Evolutionary conservation across 2,329 filamentous ascomycete species (phyloP).

Genomic region (Daldinia sp.): DNA sequence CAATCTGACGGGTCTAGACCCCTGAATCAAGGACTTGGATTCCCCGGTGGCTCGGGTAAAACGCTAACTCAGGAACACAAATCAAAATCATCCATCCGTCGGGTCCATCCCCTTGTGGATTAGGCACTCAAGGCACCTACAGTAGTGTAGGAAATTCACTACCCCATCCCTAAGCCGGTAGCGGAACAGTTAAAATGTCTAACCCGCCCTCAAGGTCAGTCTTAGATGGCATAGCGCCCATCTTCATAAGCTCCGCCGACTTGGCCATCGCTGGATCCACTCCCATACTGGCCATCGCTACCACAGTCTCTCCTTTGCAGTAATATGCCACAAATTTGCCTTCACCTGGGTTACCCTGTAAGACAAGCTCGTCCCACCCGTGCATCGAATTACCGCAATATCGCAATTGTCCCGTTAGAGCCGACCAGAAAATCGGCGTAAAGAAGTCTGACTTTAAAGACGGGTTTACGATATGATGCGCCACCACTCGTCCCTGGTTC

Average conservation of each 20-base stretch:
- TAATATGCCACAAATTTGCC: slow-evolving; percentile 91
- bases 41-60: neutral
- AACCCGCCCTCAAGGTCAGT: slow-evolving; percentile 72
- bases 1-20: no score
- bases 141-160: neutral
- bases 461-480: slow-evolving; percentile 76
- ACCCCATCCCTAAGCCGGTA: slow-evolving; percentile 33
- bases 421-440: slow-evolving; percentile 97
- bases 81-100: neutral
- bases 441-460: slow-evolving; percentile 72
- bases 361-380: slow-evolving; percentile 85
- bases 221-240: slow-evolving; percentile 84
- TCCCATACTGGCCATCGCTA: slow-evolving; percentile 91
- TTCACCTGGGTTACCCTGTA: slow-evolving; percentile 79
- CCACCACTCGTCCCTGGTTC: slow-evolving; percentile 84
- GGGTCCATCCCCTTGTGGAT: no score
- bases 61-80: slow-evolving; percentile 14
- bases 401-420: slow-evolving; percentile 84
- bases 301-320: slow-evolving; percentile 82
- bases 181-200: slow-evolving; percentile 54
- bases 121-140: neutral
- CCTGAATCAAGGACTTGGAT: no score
- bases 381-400: slow-evolving; percentile 89
- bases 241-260: slow-evolving; percentile 83
- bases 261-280: slow-evolving; percentile 88